Evolutionary conservation across 495 filamentous ascomycete genomes (phyloP), one percentile per base, ranked within the genome.

Genomic region (Hypoxylon fuscum): DNA sequence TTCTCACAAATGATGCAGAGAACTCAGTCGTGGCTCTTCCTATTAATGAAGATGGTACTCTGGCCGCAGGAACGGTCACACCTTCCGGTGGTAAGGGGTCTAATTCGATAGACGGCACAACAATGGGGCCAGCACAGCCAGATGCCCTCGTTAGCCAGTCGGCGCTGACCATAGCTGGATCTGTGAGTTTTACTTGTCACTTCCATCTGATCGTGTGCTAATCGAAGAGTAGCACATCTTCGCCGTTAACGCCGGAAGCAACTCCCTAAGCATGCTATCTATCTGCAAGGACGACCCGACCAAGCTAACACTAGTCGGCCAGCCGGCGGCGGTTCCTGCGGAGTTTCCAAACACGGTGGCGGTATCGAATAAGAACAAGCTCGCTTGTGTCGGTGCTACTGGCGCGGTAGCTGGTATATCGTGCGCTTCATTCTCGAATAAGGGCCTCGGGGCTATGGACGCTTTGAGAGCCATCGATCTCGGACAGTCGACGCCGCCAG

Each of bases 171-270:
- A 68, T 86, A 8, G 73, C 71, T 4, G 83, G 77, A 41, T 69
- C 78, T 32, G 83, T 85, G 72, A 60, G 77, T 66, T 18, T 10
- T 17, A 25, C 34, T 32, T 41, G 15, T 8, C 25, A 44, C 15
- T 5, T 15, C 23, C 12, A 21, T 22, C 15, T 44, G 21, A 21
- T 18, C 17, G 17, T 20, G 15, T 29, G 2, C 50, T 74, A 25
- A 64, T 25, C 2, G 8, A 21, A n/a, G 0, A 42, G n/a, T 45
- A 81, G 78, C 32, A 54, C 50, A 50, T 87, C 25, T 84, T 87
- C 49, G 83, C 81, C 18, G 83, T 87, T 32, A 87, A 87, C 68
- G 72, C 85, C n/a, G 84, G 84, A 27, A 86, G 81, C 32, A 83
- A 87, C 66, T 81, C 81, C 2, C 35, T 85, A 2, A 78, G 75